A percentile compares a stretch with the other conserved stretches of the same genome.
Evolutionary conservation across 1,139 yeast species (phyloP).

Genomic region (Wickerhamomyces sp.): DNA sequence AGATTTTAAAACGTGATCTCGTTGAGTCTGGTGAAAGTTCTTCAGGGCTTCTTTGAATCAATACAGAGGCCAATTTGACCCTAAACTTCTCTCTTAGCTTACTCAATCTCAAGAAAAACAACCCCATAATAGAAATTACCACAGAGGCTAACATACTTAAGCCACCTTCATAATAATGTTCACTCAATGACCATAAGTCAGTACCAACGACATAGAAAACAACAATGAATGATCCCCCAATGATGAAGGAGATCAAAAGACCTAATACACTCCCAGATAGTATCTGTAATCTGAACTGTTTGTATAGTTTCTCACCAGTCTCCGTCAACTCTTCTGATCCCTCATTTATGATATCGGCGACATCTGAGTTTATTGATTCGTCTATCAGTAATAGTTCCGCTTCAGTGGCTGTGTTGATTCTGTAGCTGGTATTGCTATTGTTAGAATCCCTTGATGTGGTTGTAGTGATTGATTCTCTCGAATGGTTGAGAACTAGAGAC

Average conservation of each 20-base stretch:
- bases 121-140: constrained; percentile 84
- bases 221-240: constrained; percentile 85
- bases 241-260: constrained; percentile 61
- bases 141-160: constrained; percentile 79
- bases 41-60: constrained; percentile 11
- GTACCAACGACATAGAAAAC: constrained; percentile 74
- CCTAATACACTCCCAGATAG: constrained; percentile 78
- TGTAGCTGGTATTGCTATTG: not conserved
- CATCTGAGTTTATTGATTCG: not conserved
- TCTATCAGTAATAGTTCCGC: constrained; percentile 5
- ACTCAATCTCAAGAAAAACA: constrained; percentile 86
- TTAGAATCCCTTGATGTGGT: not conserved
- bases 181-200: constrained; percentile 81
- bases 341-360: not conserved
- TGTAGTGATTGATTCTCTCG: constrained; percentile 9
- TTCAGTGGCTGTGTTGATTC: constrained; percentile 1
- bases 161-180: constrained; percentile 92
- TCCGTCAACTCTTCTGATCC: constrained; percentile 19
- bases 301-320: constrained; percentile 50
- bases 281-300: constrained; percentile 63
- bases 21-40: constrained; percentile 19
- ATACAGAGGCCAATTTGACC: constrained; percentile 74
- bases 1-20: constrained; percentile 28
- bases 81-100: constrained; percentile 93
- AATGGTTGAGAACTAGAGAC: constrained; percentile 30